Base-by-base conservation (phyloP, 2,329 filamentous ascomycete genomes). In the Xylariaceae sp. region DNA sequence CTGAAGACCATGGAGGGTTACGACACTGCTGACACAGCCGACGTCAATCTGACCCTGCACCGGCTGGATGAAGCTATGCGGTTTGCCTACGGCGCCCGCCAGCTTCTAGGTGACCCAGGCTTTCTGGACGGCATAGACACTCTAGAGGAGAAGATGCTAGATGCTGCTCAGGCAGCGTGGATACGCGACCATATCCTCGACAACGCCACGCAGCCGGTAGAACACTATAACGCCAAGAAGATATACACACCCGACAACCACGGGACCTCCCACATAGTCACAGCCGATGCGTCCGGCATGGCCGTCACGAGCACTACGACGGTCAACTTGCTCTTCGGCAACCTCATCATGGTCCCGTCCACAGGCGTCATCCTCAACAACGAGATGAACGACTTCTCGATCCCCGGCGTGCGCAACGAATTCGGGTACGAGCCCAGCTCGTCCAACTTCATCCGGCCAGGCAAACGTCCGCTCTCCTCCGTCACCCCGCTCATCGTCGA, bases 1-100 rank as follows among this genome's bases (percentile, higher is more conserved):
- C 76, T 97, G 65, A 96, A 95, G 67, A 90, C 86, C 30, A 80
- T 96, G 70, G 86, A 92, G 69, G 87, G 88, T 16, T 96, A 88
- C 69, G 72, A 77, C 3, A 70, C 74, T 36, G 74, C 84, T 22
- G 84, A 83, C 55, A 67, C 76, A 7, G 55, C 70, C 10, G 73
- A 80, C 41, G 69, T 70, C 18, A 85, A 89, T 61, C 73, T 95
- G 0, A 89, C 85, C 36, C 86, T 86, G 0, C 94, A 97, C 71
- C 83, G 88, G 13, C 80, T 96, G 60, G 84, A 90, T 65, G 94
- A 97, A 75, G 87, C 91, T 12, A 89, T 96, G 74, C 82, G 90
- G 19, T 97, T 95, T 68, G 91, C 83, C 2, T 97, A 96, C 67
- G 91, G 86, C 3, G 75, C 87, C 63, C 84, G 91, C 53, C 79